These are phyloP conservation scores for Myriangium duriaei DNA, from an alignment of 2,329 filamentous ascomycete species.

Conservation along the genomic window DNA sequence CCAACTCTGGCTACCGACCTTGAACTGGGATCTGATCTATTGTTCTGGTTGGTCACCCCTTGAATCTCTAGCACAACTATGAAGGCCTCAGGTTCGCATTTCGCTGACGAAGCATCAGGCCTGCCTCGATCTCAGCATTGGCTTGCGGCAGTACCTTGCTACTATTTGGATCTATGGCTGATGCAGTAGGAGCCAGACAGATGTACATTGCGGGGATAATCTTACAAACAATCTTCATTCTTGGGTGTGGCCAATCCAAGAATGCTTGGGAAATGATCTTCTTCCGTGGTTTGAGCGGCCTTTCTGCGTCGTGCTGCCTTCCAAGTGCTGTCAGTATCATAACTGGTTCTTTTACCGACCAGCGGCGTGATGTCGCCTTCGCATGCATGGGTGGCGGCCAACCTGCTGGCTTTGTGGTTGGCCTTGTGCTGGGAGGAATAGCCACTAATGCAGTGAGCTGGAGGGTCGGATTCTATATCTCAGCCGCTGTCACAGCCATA, in stretches of 20 bases:
- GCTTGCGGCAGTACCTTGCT: slow-evolving; percentile 38
- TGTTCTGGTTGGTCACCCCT: slow-evolving; percentile 15
- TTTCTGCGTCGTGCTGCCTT: slow-evolving; percentile 9
- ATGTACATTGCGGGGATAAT: slow-evolving; percentile 36
- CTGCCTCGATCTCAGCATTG: slow-evolving; percentile 21
- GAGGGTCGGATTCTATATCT: slow-evolving; percentile 39
- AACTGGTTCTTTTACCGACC: slow-evolving; percentile 32
- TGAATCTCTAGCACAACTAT: neutral
- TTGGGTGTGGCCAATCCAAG: slow-evolving; percentile 31
- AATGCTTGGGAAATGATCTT: slow-evolving; percentile 21
- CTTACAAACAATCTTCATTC: slow-evolving; percentile 30
- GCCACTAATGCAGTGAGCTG: slow-evolving; percentile 38
- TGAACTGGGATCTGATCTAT: slow-evolving; percentile 15
- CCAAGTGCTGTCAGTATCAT: slow-evolving; percentile 38
- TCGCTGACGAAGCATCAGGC: too few relatives aligned
- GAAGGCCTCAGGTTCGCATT: neutral
- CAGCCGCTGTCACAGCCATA: too few relatives aligned
- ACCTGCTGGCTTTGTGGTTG: slow-evolving; percentile 39
- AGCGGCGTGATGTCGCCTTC: slow-evolving; percentile 39
- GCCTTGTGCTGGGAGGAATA: slow-evolving; percentile 38
- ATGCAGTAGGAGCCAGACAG: slow-evolving; percentile 35
- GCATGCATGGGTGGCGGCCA: slow-evolving; percentile 37
- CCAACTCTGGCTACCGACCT: slow-evolving; percentile 30
- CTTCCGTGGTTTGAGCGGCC: slow-evolving; percentile 16
- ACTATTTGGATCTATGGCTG: slow-evolving; percentile 36